phyloP scores from a whole-genome alignment of 2,329 filamentous ascomycete genomes.

The Nannizziopsis arthrosporioides region DNA sequence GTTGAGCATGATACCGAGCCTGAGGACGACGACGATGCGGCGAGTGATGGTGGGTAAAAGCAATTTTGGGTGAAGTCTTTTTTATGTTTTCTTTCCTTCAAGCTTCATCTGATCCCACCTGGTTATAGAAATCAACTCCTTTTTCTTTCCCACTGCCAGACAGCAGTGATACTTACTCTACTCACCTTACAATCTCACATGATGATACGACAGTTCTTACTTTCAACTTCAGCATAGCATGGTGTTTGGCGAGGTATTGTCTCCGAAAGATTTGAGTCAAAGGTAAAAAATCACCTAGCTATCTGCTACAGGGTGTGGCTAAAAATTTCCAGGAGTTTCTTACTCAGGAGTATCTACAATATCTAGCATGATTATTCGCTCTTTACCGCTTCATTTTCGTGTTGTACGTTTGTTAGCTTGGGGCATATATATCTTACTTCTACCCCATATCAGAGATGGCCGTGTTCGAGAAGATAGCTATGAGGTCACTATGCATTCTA shows the following conservation, averaged over 20 bases:
- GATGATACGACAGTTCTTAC: slow-evolving; percentile 7
- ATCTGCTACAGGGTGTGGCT: not conserved
- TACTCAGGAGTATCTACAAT: not conserved
- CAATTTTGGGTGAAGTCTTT: slow-evolving; percentile 9
- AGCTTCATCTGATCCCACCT: slow-evolving; percentile 9
- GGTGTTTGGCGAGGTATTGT: slow-evolving; percentile 5
- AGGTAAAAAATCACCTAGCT: not conserved
- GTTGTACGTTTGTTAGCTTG: not conserved
- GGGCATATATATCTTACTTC: not conserved
- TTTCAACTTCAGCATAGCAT: slow-evolving; percentile 9
- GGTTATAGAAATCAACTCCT: slow-evolving; percentile 11
- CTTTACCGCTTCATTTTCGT: not conserved
- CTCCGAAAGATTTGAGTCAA: slow-evolving; percentile 1
- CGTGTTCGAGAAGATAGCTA: too few species aligned
- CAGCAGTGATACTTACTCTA: slow-evolving; percentile 3
- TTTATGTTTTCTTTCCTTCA: slow-evolving; percentile 4
- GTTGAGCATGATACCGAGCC: slow-evolving; percentile 28
- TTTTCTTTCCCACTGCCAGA: slow-evolving; percentile 9
- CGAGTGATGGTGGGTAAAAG: slow-evolving; percentile 27
- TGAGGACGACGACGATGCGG: slow-evolving; percentile 22
- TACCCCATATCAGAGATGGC: not conserved
- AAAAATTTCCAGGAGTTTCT: slow-evolving; percentile 2
- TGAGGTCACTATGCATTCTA: too few species aligned
- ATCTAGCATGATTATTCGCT: not conserved
- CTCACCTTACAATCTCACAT: slow-evolving; percentile 2